Conservation (phyloP, 495 filamentous ascomycete species). For the Aspergillus olivimuriae region DNA sequence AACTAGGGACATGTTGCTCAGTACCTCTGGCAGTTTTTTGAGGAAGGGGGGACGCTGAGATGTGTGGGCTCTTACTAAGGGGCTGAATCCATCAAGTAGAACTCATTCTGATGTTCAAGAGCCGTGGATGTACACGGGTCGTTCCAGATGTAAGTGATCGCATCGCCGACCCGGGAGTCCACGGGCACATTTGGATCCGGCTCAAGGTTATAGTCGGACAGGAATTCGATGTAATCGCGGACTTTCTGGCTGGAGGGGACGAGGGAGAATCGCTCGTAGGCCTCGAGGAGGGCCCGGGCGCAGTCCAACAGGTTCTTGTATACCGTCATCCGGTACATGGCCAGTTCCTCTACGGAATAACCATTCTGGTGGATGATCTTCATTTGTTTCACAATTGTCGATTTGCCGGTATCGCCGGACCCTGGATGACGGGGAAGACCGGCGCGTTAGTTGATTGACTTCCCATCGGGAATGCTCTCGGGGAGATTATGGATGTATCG, state of each 20-base stretch:
- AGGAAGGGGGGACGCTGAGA: too few species aligned
- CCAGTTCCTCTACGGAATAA: constrained; percentile 85
- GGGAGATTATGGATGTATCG: background rate
- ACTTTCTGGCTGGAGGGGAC: constrained; percentile 65
- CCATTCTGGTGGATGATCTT: constrained; percentile 99
- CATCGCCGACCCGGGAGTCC: constrained; percentile 70
- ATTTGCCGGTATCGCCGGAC: constrained; percentile 97
- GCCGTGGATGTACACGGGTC: constrained; percentile 78
- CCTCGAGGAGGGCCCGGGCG: constrained; percentile 82
- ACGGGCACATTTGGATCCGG: constrained; percentile 79
- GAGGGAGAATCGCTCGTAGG: constrained; percentile 82
- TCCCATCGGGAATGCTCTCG: background rate
- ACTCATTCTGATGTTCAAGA: constrained; percentile 93
- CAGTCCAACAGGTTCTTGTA: constrained; percentile 98
- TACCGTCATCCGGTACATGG: constrained; percentile 87
- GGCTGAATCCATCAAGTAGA: constrained; percentile 98
- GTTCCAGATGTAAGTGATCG: constrained; percentile 82
- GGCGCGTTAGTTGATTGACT: constrained; percentile 10
- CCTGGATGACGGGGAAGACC: constrained; percentile 47
- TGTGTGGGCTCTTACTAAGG: constrained; percentile 80
- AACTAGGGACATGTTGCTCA: too few species aligned
- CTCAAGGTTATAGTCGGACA: constrained; percentile 83
- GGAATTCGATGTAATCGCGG: constrained; percentile 66
- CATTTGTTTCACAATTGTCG: constrained; percentile 99
- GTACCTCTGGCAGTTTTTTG: too few species aligned